Evolutionary conservation across 2,329 filamentous ascomycete species (phyloP).

Genomic region (Ophiocordyceps camponoti-leonardi): DNA sequence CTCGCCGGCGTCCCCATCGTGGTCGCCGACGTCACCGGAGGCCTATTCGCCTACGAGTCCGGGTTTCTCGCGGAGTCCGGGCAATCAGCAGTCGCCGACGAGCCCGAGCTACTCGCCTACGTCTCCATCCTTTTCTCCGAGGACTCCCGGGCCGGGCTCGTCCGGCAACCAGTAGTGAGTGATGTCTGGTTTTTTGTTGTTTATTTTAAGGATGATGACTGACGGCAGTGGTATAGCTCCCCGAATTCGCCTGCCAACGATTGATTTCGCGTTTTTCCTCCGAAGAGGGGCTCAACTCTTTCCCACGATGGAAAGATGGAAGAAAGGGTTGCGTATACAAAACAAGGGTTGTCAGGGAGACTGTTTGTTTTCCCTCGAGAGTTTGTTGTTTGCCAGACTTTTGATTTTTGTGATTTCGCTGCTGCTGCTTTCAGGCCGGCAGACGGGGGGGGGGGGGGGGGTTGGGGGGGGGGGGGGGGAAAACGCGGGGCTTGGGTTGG

Average conservation of each 20-base stretch:
- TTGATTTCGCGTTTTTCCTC: constrained; percentile 9
- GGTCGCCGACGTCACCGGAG: constrained; percentile 57
- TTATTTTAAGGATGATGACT: neutral
- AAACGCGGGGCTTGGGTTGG: no score
- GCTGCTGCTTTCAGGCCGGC: no score
- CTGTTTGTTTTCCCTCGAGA: no score
- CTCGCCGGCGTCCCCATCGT: constrained; percentile 56
- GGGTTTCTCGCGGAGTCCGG: constrained; percentile 36
- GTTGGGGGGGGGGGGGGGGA: no score
- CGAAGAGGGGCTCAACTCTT: no score
- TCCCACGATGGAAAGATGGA: no score
- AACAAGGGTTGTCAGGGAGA: constrained; percentile 12
- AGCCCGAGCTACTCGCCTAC: constrained; percentile 60
- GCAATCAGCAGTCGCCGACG: constrained; percentile 41
- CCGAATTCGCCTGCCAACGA: constrained; percentile 24
- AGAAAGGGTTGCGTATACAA: constrained; percentile 10
- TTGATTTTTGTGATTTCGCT: no score
- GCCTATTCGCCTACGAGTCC: constrained; percentile 48
- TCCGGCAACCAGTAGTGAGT: constrained; percentile 26
- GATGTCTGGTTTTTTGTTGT: neutral
- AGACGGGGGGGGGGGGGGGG: no score
- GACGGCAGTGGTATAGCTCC: constrained; percentile 17
- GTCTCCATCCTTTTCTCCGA: constrained; percentile 26
- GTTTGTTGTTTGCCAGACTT: no score
- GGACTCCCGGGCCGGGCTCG: constrained; percentile 24